These are phyloP conservation scores for Coriaria nepalensis DNA, from an alignment of 306 rosid species.

Conservation along the genomic window DNA sequence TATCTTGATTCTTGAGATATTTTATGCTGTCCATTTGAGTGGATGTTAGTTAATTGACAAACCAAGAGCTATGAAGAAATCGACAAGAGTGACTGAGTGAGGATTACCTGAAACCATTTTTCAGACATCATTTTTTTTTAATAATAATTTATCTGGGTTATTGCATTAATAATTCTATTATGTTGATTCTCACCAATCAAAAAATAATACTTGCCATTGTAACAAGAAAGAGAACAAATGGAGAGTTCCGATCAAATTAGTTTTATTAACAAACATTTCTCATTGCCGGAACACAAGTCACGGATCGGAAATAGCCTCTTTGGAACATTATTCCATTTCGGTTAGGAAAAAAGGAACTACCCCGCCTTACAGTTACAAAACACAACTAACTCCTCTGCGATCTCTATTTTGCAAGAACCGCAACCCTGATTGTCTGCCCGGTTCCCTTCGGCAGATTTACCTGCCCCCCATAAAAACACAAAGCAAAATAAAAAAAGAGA, in stretches of 20 bases:
- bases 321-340: too few relatives aligned
- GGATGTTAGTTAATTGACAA: slow-evolving; percentile 21
- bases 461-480: too few relatives aligned
- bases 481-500: slow-evolving; percentile 7
- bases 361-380: not conserved
- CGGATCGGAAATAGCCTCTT: too few relatives aligned
- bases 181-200: too few relatives aligned
- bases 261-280: too few relatives aligned
- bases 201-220: too few relatives aligned
- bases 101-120: not conserved
- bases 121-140: not conserved
- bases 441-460: slow-evolving; percentile 97
- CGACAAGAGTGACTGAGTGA: too few relatives aligned
- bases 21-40: slow-evolving; percentile 14
- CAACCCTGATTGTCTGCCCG: slow-evolving; percentile 79
- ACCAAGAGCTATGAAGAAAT: not conserved
- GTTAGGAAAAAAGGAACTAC: too few relatives aligned
- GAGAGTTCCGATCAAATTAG: too few relatives aligned
- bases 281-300: too few relatives aligned
- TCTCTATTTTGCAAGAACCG: slow-evolving; percentile 97
- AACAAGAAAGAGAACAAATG: too few relatives aligned
- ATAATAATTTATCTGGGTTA: not conserved
- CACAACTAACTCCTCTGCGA: not conserved
- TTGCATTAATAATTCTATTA: too few relatives aligned
- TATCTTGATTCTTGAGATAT: slow-evolving; percentile 3